Conservation (phyloP, 805 yeast species). For the Hanseniaspora hatyaiensis region DNA sequence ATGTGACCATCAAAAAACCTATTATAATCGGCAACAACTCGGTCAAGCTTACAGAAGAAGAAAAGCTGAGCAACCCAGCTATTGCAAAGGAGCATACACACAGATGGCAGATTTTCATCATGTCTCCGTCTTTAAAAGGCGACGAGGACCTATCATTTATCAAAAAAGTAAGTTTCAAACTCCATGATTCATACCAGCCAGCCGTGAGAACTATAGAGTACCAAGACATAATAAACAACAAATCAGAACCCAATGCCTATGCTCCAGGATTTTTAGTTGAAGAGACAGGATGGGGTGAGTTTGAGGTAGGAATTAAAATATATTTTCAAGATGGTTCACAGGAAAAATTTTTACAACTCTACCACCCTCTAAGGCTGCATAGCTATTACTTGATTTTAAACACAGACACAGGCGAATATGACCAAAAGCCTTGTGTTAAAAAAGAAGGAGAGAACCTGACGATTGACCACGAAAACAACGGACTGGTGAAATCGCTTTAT, state of each 20-base stretch:
- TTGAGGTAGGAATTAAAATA: conserved; percentile 78
- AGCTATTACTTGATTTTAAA: conserved; percentile 48
- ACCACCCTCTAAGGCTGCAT: conserved; percentile 84
- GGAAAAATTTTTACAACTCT: conserved; percentile 74
- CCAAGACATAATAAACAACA: neutral
- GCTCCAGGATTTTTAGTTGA: conserved; percentile 88
- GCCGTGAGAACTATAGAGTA: conserved; percentile 72
- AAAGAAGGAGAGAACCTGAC: conserved; percentile 17
- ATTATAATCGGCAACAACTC: conserved; percentile 75
- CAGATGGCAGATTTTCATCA: conserved; percentile 84
- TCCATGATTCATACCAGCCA: conserved; percentile 87
- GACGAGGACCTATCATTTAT: conserved; percentile 71
- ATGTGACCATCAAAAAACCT: conserved; percentile 64
- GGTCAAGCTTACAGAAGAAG: conserved; percentile 47
- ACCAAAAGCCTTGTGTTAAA: neutral
- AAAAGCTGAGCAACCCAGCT: conserved; percentile 29
- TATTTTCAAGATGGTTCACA: conserved; percentile 77
- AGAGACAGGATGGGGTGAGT: conserved; percentile 99
- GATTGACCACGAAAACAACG: conserved; percentile 25
- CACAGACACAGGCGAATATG: conserved; percentile 33
- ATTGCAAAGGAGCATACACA: conserved; percentile 90
- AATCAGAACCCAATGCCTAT: neutral
- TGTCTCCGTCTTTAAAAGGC: conserved; percentile 46
- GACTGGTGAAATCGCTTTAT: conserved; percentile 45
- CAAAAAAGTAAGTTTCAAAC: conserved; percentile 82